Percentiles rank a stretch among this genome's conserved stretches.
phyloP scores from a whole-genome alignment of 305 asterid genomes.

The Ajuga reptans region DNA sequence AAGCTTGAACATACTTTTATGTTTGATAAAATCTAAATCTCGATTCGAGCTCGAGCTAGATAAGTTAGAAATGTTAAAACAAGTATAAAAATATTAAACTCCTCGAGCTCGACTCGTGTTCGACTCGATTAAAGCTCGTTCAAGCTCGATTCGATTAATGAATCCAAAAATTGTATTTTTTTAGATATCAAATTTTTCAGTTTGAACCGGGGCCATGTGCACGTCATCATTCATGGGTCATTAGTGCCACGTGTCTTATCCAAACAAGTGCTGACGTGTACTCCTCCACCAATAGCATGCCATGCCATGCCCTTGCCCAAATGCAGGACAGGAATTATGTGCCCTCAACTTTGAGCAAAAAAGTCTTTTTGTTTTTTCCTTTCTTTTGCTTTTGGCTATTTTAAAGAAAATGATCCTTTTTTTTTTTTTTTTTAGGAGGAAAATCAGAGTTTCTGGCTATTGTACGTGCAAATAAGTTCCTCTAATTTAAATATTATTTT shows the following conservation, averaged over 20 bases:
- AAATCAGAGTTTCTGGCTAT: not conserved
- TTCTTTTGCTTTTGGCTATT: not conserved
- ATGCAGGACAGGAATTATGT: conserved; percentile 24
- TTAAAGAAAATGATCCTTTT: not conserved
- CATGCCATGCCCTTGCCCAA: conserved; percentile 7
- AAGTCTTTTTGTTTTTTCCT: not conserved
- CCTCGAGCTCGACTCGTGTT: no score
- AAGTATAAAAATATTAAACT: no score
- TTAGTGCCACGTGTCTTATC: conserved; percentile 19
- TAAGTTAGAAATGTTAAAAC: no score
- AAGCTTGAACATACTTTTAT: no score
- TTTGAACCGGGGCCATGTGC: not conserved
- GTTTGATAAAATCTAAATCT: no score
- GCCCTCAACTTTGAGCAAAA: conserved; percentile 6
- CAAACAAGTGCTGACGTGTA: conserved; percentile 19
- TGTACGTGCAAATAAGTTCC: no score
- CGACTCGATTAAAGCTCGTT: no score
- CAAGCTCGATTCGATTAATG: no score
- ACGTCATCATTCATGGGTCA: conserved; percentile 1
- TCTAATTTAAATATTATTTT: no score
- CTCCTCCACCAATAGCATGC: not conserved
- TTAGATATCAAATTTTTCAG: not conserved
- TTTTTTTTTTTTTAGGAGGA: not conserved
- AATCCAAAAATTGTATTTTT: no score
- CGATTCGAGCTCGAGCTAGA: no score